Percentiles rank a stretch among this genome's conserved stretches.
Conservation (phyloP, 306 rosid genomes). For the Canavalia ensiformis region DNA sequence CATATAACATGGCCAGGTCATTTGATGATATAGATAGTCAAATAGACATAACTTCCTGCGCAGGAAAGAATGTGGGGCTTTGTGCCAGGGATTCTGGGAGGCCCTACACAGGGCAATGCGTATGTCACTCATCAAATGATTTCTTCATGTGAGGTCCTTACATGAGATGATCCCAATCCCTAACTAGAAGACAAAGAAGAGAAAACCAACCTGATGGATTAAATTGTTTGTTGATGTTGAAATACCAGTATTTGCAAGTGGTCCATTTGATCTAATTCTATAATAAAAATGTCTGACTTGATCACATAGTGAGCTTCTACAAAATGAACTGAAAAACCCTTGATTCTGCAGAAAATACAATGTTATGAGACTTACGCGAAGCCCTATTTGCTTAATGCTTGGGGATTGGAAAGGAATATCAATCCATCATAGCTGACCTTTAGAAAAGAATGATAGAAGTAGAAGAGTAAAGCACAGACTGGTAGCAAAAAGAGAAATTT, state of each 20-base stretch:
- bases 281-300: conserved; percentile 74
- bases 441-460: conserved; percentile 65
- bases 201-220: conserved; percentile 69
- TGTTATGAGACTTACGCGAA: conserved; percentile 36
- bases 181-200: conserved; percentile 26
- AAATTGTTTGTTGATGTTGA: conserved; percentile 62
- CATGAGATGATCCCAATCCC: conserved; percentile 36
- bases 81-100: conserved; percentile 2
- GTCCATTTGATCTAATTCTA: conserved; percentile 76
- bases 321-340: conserved; percentile 60
- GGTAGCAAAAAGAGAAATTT: conserved; percentile 82
- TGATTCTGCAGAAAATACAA: conserved; percentile 64
- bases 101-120: conserved; percentile 18
- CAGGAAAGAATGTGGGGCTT: conserved; percentile 24
- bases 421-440: conserved; percentile 66
- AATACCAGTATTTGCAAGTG: conserved; percentile 67
- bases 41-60: background rate
- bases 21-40: conserved; percentile 34
- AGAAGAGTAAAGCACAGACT: conserved; percentile 68
- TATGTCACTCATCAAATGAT: conserved; percentile 39
- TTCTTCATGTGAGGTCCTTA: conserved; percentile 24
- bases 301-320: conserved; percentile 77
- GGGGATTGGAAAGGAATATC: conserved; percentile 35
- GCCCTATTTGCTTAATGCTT: conserved; percentile 10
- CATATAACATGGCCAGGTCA: conserved; percentile 28